These are phyloP conservation scores for Stentor coeruleus DNA, from an alignment of 73 alveolate genomes.

Conservation along the genomic window DNA sequence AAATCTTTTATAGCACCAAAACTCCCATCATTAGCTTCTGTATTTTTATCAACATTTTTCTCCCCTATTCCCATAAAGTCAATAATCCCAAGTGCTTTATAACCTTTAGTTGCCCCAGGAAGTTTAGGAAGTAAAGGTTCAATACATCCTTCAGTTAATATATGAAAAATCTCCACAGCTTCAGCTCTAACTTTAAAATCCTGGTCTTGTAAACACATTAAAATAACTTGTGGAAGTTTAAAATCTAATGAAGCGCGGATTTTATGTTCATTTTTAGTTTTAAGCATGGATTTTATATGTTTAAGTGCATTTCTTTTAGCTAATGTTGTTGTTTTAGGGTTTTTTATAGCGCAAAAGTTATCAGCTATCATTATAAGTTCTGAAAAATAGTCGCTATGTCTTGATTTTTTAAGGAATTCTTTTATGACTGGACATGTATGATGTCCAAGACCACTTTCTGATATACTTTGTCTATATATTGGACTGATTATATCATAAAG, in stretches of 20 bases:
- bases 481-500: conserved; percentile 54
- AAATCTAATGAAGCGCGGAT: conserved; percentile 78
- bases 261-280: conserved; percentile 69
- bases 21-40: not conserved
- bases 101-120: conserved; percentile 9
- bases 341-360: conserved; percentile 34
- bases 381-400: conserved; percentile 36
- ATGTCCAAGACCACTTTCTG: conserved; percentile 81
- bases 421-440: conserved; percentile 63
- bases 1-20: not conserved
- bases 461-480: conserved; percentile 68
- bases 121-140: not conserved
- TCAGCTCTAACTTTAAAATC: conserved; percentile 53
- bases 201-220: conserved; percentile 48
- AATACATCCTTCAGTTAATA: conserved; percentile 43
- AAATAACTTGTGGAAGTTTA: conserved; percentile 65
- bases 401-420: conserved; percentile 55
- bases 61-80: not conserved
- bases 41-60: not conserved
- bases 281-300: conserved; percentile 63
- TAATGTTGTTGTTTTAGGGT: conserved; percentile 40
- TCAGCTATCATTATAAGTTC: conserved; percentile 47
- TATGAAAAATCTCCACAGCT: conserved; percentile 41
- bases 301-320: conserved; percentile 77
- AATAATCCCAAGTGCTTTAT: not conserved